phyloP scores from a whole-genome alignment of 129 eudicot genomes.

The Mikania micrantha region DNA sequence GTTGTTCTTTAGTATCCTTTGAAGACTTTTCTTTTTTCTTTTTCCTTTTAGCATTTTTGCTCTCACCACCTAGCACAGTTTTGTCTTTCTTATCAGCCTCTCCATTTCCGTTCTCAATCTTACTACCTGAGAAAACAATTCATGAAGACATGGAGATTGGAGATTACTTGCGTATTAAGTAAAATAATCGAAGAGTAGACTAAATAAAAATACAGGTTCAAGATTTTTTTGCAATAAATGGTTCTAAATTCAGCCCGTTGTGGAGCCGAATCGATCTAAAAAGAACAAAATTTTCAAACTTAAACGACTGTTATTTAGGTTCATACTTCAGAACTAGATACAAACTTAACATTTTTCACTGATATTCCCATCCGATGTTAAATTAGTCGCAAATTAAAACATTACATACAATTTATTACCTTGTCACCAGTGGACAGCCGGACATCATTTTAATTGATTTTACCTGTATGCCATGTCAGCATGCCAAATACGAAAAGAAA shows the following conservation, averaged over 20 bases:
- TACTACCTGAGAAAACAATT: constrained; percentile 33
- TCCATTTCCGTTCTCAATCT: constrained; percentile 38
- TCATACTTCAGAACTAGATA: not conserved
- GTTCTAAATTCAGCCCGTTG: not conserved
- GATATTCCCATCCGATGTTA: not conserved
- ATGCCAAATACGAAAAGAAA: not conserved
- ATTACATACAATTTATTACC: not conserved
- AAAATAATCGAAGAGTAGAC: not conserved
- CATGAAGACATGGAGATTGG: not conserved
- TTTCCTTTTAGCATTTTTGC: constrained; percentile 71
- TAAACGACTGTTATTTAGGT: not conserved
- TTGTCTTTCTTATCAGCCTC: constrained; percentile 53
- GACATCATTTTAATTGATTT: not conserved
- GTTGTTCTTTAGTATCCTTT: constrained; percentile 62
- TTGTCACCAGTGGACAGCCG: not conserved
- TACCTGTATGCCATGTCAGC: not conserved
- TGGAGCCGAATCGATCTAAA: not conserved
- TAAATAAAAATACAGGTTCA: not conserved
- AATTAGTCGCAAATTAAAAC: not conserved
- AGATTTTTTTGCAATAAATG: not conserved
- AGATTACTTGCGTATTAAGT: not conserved
- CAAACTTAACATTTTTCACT: not conserved
- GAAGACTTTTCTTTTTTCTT: constrained; percentile 71
- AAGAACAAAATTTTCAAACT: not conserved
- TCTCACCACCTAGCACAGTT: constrained; percentile 34